Conservation (phyloP, 2,329 filamentous ascomycete species). For the Neobulgaria alba region DNA sequence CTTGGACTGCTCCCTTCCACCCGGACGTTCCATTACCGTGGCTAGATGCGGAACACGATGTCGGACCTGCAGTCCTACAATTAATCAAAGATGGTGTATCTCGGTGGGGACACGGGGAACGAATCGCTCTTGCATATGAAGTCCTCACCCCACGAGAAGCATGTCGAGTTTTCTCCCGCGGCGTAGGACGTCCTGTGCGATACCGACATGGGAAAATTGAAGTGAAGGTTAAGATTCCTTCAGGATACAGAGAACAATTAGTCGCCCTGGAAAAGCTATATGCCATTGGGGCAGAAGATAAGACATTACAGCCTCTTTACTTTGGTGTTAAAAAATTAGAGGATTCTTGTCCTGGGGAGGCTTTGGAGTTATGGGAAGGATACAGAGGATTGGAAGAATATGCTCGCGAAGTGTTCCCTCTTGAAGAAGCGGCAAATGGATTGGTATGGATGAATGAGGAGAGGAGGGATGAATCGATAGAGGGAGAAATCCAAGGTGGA, state of each 20-base stretch:
- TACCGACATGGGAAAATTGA: conserved; percentile 74
- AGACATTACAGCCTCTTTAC: conserved; percentile 48
- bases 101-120: conserved; percentile 65
- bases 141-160: conserved; percentile 76
- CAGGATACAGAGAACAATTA: conserved; percentile 82
- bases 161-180: conserved; percentile 70
- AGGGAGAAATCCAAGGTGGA: conserved; percentile 20
- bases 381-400: conserved; percentile 90
- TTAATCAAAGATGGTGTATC: conserved; percentile 87
- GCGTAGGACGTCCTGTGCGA: conserved; percentile 66
- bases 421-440: conserved; percentile 92
- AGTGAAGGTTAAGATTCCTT: conserved; percentile 75
- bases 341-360: conserved; percentile 60
- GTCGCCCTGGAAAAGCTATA: conserved; percentile 58
- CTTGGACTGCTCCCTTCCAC: conserved; percentile 91
- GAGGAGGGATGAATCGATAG: conserved; percentile 28
- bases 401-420: conserved; percentile 82
- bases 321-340: conserved; percentile 52
- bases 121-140: conserved; percentile 86
- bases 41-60: conserved; percentile 93
- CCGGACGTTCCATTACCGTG: conserved; percentile 83
- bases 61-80: conserved; percentile 84
- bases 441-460: conserved; percentile 72
- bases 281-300: conserved; percentile 36
- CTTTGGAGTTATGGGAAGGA: conserved; percentile 82